A percentile compares a stretch with the other conserved stretches of the same genome.
Conservation (phyloP, 2,329 filamentous ascomycete species). For the Diaporthe citrichinensis region DNA sequence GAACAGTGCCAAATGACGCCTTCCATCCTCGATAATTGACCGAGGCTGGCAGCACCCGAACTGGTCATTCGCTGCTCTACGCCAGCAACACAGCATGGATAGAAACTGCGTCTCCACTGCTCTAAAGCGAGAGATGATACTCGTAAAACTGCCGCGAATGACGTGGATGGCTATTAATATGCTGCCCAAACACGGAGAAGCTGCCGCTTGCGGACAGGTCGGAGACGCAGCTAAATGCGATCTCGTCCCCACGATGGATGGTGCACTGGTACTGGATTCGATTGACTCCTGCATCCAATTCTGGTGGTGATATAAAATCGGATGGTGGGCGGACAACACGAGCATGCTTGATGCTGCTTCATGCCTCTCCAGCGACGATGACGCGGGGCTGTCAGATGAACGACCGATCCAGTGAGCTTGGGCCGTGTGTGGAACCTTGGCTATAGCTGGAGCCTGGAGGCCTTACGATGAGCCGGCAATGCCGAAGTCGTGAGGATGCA, state of each 20-base stretch:
- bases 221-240: background rate
- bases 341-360: background rate
- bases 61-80: background rate
- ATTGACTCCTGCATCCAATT: background rate
- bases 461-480: slow-evolving; percentile 20
- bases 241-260: background rate
- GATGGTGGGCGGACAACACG: background rate
- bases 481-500: slow-evolving; percentile 5
- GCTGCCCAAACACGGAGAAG: background rate
- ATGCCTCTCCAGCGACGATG: slow-evolving; percentile 2
- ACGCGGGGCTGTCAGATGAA: slow-evolving; percentile 18
- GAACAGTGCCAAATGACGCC: background rate
- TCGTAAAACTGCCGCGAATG: background rate
- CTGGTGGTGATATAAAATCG: background rate
- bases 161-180: slow-evolving; percentile 28
- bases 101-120: too few species aligned
- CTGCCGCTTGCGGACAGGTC: background rate
- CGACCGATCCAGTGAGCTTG: background rate
- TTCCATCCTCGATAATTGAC: background rate
- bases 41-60: background rate
- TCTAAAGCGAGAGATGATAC: background rate
- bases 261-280: background rate
- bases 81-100: background rate
- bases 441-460: slow-evolving; percentile 12
- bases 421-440: background rate